phyloP scores from a whole-genome alignment of 345 rosid genomes.

The Streptanthus diversifolius region DNA sequence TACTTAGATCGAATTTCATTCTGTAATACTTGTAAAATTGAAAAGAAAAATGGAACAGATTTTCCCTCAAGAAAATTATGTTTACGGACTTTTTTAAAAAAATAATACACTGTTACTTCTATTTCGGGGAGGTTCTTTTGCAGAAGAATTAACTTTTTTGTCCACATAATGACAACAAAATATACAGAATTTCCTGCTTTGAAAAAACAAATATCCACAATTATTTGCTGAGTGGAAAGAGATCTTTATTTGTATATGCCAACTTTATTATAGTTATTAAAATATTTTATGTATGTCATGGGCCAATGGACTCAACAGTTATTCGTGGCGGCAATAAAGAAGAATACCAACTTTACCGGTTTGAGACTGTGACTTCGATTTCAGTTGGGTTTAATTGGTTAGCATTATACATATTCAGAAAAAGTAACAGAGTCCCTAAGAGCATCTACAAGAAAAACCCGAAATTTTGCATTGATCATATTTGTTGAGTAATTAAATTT shows the following conservation, averaged over 20 bases:
- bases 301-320: conserved; percentile 39
- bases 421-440: too few relatives aligned
- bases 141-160: not conserved
- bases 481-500: too few relatives aligned
- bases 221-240: conserved; percentile 2
- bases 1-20: not conserved
- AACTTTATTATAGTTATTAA: not conserved
- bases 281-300: not conserved
- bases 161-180: conserved; percentile 1
- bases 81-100: not conserved
- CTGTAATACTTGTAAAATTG: not conserved
- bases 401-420: not conserved
- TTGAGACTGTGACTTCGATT: not conserved
- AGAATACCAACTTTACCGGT: conserved; percentile 21
- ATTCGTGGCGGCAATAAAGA: conserved; percentile 34
- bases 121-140: not conserved
- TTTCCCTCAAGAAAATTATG: not conserved
- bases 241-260: not conserved
- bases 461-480: too few relatives aligned
- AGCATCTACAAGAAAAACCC: too few relatives aligned
- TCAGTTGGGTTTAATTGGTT: not conserved
- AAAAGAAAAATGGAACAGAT: not conserved
- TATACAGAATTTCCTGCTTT: not conserved
- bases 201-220: not conserved
- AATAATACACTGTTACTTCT: not conserved